Percentiles rank a stretch among this genome's conserved stretches.
These are phyloP conservation scores for Cicer arietinum DNA, from an alignment of 306 rosid species.

Conservation along the genomic window DNA sequence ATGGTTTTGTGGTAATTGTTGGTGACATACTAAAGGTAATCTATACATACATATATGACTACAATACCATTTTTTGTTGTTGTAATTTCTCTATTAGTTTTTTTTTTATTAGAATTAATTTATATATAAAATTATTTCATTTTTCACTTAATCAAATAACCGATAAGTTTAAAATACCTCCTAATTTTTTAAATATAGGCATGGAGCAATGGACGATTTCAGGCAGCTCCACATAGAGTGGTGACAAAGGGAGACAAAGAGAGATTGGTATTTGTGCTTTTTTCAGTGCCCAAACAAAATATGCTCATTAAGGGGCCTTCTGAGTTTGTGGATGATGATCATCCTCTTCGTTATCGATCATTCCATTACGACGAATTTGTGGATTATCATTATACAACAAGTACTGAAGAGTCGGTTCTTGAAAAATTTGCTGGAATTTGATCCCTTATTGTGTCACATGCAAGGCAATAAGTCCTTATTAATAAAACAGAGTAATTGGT, in stretches of 20 bases:
- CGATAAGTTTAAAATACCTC: no score
- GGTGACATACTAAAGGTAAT: constrained; percentile 56
- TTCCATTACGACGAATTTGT: constrained; percentile 43
- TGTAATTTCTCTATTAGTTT: no score
- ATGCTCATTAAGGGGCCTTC: constrained; percentile 44
- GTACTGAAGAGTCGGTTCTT: background rate
- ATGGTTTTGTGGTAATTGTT: constrained; percentile 45
- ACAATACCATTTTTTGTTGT: no score
- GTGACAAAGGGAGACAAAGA: constrained; percentile 46
- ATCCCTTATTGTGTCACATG: background rate
- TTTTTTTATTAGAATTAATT: no score
- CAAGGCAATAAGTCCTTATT: background rate
- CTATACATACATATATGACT: no score
- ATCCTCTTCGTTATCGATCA: constrained; percentile 52
- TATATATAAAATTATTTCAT: no score
- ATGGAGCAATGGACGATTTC: constrained; percentile 62
- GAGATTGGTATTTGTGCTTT: constrained; percentile 48
- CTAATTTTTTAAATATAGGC: no score
- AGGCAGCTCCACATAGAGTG: constrained; percentile 57
- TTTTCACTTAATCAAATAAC: no score
- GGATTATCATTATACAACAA: constrained; percentile 16
- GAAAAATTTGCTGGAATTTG: background rate
- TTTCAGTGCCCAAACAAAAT: constrained; percentile 48
- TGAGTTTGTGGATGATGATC: constrained; percentile 52
- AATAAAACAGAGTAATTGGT: no score